Percentiles rank a stretch among this genome's conserved stretches.
Evolutionary conservation across 768 basidiomycete species (phyloP).

Genomic region (Hericium coralloides): DNA sequence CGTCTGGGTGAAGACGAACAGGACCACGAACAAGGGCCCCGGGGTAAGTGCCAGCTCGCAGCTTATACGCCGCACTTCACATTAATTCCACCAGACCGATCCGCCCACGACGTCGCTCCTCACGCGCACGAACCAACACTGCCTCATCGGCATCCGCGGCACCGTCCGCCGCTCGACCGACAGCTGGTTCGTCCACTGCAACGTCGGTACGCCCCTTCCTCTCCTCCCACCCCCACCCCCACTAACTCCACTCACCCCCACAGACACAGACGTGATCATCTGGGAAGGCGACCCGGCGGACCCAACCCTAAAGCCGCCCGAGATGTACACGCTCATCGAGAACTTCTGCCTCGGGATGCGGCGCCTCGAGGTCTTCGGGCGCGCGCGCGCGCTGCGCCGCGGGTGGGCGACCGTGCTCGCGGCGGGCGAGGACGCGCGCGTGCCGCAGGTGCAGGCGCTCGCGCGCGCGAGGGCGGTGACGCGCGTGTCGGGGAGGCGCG

Average conservation of each 20-base stretch:
- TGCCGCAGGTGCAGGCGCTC: conserved; percentile 26
- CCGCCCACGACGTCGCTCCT: conserved; percentile 79
- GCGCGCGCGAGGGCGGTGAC: conserved; percentile 12
- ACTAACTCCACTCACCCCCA: background rate
- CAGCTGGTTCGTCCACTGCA: conserved; percentile 96
- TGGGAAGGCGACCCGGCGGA: conserved; percentile 91
- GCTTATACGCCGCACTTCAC: background rate
- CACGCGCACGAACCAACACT: conserved; percentile 91
- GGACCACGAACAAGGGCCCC: conserved; percentile 57
- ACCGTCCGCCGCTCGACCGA: conserved; percentile 93
- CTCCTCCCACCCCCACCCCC: conserved; percentile 3
- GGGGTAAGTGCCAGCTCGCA: conserved; percentile 40
- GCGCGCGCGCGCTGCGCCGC: conserved; percentile 54
- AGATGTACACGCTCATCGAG: conserved; percentile 93
- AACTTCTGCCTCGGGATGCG: conserved; percentile 95
- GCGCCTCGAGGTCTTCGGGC: conserved; percentile 84
- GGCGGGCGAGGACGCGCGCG: conserved; percentile 49
- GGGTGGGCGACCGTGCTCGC: conserved; percentile 90
- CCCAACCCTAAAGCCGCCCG: conserved; percentile 83
- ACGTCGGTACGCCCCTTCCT: conserved; percentile 63
- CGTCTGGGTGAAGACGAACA: conserved; percentile 97
- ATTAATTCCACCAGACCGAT: conserved; percentile 46
- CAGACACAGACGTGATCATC: conserved; percentile 93
- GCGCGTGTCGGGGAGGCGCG: conserved; percentile 22
- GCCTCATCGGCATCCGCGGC: conserved; percentile 93